Conservation (phyloP, 495 filamentous ascomycete species). For the Rhypophila decipiens region DNA sequence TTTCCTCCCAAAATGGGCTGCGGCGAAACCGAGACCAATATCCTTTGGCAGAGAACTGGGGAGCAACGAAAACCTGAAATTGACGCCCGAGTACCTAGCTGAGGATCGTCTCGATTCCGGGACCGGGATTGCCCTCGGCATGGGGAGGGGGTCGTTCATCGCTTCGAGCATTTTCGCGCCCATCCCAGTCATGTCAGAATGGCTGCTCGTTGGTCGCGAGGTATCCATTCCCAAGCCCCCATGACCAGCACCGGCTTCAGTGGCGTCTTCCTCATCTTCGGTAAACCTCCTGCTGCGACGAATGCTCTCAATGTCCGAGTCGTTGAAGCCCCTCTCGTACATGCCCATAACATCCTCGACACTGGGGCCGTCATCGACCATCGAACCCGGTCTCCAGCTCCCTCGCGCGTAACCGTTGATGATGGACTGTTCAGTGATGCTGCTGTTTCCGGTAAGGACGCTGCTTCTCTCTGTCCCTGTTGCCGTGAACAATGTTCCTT, state of each 20-base stretch:
- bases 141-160: slow-evolving; percentile 34
- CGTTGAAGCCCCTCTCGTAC: slow-evolving; percentile 82
- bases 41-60: slow-evolving; percentile 28
- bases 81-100: slow-evolving; percentile 32
- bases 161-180: slow-evolving; percentile 36
- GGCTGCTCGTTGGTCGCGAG: slow-evolving; percentile 20
- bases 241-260: slow-evolving; percentile 19
- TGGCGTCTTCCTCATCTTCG: slow-evolving; percentile 28
- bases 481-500: slow-evolving; percentile 64
- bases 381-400: slow-evolving; percentile 50
- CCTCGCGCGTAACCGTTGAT: slow-evolving; percentile 29
- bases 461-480: slow-evolving; percentile 79
- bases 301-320: slow-evolving; percentile 36
- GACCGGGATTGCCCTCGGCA: slow-evolving; percentile 18
- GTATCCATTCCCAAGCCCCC: slow-evolving; percentile 10
- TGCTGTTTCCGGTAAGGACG: slow-evolving; percentile 72
- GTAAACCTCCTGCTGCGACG: slow-evolving; percentile 24
- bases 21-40: slow-evolving; percentile 20
- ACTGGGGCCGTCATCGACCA: slow-evolving; percentile 67
- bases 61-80: slow-evolving; percentile 28
- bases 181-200: slow-evolving; percentile 31
- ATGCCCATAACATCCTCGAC: slow-evolving; percentile 91
- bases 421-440: slow-evolving; percentile 54
- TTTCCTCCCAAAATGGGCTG: slow-evolving; percentile 17
- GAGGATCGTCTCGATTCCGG: slow-evolving; percentile 10